Base-by-base conservation (phyloP, 2,329 filamentous ascomycete species). In the Aspergillus aculeatus region DNA sequence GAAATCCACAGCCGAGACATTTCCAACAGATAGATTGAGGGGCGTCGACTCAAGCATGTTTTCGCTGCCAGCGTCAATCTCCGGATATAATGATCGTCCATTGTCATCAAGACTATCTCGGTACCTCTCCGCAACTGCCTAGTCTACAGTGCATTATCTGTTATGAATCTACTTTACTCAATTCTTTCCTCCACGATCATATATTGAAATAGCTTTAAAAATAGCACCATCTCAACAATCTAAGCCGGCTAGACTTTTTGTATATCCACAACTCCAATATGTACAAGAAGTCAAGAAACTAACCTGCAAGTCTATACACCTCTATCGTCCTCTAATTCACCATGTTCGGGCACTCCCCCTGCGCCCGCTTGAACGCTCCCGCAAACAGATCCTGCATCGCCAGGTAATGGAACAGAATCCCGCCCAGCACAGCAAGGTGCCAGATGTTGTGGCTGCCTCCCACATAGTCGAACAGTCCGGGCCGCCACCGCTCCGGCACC, bases 381-480 rank as follows among this genome's bases (percentile, higher is more conserved):
- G 89, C 83, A 71, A 99, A 99, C 76, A 99, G 95, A 58, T 92
- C 86, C 76, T 97, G 91, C 94, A 99, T 97, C 19, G 95, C 95
- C 23, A 85, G 84, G 78, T 98, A 99, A 76, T 99, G 95, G 75
- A 96, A 98, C n/a, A 98, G 77, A 59, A 99, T 99, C 11, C 95
- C 95, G 16, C 93, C 92, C 29, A 99, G 81, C 11, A 99, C 95
- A 7, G 95, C 95, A 35, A 96, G 78, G 76, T 99, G 95, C 95
- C 95, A 99, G 60, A 99, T 87, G 76, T 99, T 99, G 78, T 99
- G 95, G 75, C 91, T 96, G 50, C 92, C 93, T 44, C 95, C 95
- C 47, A 96, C 84, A 73, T 98, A 98, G 77, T 99, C 95, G 69
- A 99, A 99, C 73, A 89, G 86, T 53, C 95, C 95, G 0, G 95